Conservation (phyloP, 2,329 filamentous ascomycete species). For the Daldinia sp. region DNA sequence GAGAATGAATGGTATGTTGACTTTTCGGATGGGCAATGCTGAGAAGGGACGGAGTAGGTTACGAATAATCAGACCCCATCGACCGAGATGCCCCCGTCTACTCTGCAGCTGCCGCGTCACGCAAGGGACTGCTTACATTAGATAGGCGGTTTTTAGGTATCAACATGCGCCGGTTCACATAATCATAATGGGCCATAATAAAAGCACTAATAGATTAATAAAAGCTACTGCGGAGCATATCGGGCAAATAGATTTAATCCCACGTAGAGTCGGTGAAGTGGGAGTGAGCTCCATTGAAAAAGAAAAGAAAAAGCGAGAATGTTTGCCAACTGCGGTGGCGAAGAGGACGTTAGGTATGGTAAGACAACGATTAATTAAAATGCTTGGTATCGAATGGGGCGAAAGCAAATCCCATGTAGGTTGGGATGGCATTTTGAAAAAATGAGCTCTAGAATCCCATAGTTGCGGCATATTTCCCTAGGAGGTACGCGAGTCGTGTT, state of each 20-base stretch:
- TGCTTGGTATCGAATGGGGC: constrained; percentile 25
- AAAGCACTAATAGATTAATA: background rate
- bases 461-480: constrained; percentile 17
- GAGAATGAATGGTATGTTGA: background rate
- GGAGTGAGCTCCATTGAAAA: background rate
- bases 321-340: background rate
- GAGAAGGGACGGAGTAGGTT: background rate
- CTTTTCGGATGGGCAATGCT: background rate
- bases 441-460: constrained; percentile 29
- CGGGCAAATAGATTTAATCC: background rate
- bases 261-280: background rate
- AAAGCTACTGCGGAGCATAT: background rate
- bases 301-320: background rate
- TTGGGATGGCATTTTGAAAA: constrained; percentile 34
- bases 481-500: too few species aligned
- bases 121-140: constrained; percentile 13
- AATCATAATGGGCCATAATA: background rate
- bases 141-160: background rate
- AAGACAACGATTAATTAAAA: constrained; percentile 23
- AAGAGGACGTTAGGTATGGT: background rate
- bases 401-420: constrained; percentile 33
- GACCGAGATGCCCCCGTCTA: constrained; percentile 1
- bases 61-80: background rate
- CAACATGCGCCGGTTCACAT: too few species aligned
- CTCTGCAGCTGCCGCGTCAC: background rate